Evolutionary conservation across 2,329 filamentous ascomycete species (phyloP), one percentile per base, ranked within the genome.

Genomic region (Cercospora zeina): DNA sequence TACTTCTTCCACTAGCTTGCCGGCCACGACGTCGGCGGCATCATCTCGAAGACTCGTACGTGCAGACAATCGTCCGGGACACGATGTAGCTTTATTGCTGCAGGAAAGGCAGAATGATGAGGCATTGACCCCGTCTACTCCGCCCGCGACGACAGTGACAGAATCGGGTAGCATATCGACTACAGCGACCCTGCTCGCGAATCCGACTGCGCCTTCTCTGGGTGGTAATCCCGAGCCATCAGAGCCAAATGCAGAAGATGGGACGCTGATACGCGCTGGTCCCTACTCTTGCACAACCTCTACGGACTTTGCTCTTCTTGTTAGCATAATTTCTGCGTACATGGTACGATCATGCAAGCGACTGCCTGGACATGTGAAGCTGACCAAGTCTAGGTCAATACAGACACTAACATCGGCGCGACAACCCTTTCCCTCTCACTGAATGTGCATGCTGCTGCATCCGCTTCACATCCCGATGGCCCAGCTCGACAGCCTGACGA

Each of bases 391-490:
- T 19, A 58, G 56, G 56, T 76, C 11, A 70, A 72, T 5, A 87
- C 85, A 5, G 77, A 81, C 34, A 82, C 81, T 34, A 83, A 82
- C 5, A 73, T 87, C 34, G 81, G 80, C 19, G 84, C 85, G 1
- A 80, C 80, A 45, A 73, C 85, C 8, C 74, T 80, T 1, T 82
- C 81, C 65, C 67, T 89, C 1, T 78, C 80, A 3, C 71, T 89
- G 59, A 87, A 88, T 70, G 69, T 89, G 6, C 85, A 88, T 75
- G 81, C 81, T 21, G 84, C 86, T 4, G 74, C 78, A 7, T 74
- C 78, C 11, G 69, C 74, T 5, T 71, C 74, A 21, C 69, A 76
- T 1, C 80, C 83, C 1, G 71, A 76, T 36, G 71, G 74, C 2
- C 76, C 78, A 2, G 77, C 81, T 7, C 75, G 81, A 8, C 72